Evolutionary conservation across 345 rosid species (phyloP).

Genomic region (sweet orange (Citrus sinensis)): DNA sequence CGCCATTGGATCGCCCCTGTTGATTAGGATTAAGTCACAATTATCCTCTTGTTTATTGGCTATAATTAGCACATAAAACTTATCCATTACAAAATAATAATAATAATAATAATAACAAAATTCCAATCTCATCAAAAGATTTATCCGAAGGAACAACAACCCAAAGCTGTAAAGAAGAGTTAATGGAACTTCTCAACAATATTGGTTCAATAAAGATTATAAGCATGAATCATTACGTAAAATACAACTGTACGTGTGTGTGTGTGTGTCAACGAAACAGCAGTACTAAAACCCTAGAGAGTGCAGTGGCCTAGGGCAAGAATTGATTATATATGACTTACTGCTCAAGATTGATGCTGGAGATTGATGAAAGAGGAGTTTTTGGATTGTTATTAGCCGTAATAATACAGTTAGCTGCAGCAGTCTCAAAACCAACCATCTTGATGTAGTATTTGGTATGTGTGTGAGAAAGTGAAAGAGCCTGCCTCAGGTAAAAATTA

Average conservation of each 20-base stretch:
- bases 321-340: neutral
- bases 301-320: neutral
- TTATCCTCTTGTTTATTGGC: neutral
- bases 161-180: neutral
- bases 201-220: neutral
- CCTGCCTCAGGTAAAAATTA: neutral
- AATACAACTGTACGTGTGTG: neutral
- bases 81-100: neutral
- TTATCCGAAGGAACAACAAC: neutral
- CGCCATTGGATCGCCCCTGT: slow-evolving; percentile 90
- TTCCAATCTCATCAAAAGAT: neutral
- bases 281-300: neutral
- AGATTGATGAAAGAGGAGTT: slow-evolving; percentile 5
- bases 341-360: slow-evolving; percentile 44
- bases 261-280: neutral
- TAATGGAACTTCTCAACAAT: neutral
- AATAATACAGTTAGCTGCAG: neutral
- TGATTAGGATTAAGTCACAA: neutral
- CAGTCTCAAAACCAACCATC: slow-evolving; percentile 16
- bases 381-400: neutral
- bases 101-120: neutral
- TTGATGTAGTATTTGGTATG: neutral
- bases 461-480: neutral
- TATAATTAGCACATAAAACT: neutral
- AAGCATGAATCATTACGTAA: neutral